A percentile compares a stretch with the other conserved stretches of the same genome.
Conservation (phyloP, 495 filamentous ascomycete species). For the Hypoxylon fragiforme region DNA sequence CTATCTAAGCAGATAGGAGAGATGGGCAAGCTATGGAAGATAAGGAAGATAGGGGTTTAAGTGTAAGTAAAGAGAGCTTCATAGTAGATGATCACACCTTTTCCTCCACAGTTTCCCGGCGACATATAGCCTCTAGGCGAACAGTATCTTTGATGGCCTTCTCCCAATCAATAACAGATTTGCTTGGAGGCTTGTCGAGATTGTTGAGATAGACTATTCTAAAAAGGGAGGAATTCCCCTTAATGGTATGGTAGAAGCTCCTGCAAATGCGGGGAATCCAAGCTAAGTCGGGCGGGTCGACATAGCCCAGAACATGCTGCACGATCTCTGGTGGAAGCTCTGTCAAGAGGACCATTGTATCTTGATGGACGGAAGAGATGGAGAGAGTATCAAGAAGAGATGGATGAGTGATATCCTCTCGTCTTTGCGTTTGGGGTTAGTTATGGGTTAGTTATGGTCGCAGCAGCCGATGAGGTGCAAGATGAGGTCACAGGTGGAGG, state of each 20-base stretch:
- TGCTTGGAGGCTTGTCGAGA: slow-evolving; percentile 41
- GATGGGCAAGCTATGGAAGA: background rate
- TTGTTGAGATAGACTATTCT: slow-evolving; percentile 55
- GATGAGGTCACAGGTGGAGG: slow-evolving; percentile 15
- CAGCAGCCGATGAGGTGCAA: background rate
- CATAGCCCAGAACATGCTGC: slow-evolving; percentile 55
- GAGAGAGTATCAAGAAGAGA: too few relatives aligned
- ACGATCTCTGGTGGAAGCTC: slow-evolving; percentile 62
- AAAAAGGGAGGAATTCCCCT: slow-evolving; percentile 54
- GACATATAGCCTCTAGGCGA: slow-evolving; percentile 49
- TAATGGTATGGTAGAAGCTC: slow-evolving; percentile 50
- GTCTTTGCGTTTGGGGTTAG: too few relatives aligned
- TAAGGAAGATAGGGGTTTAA: background rate
- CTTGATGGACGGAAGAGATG: background rate
- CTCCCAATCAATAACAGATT: slow-evolving; percentile 52
- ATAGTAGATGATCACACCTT: slow-evolving; percentile 43
- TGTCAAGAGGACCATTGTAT: slow-evolving; percentile 38
- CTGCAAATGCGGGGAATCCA: slow-evolving; percentile 52
- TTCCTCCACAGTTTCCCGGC: slow-evolving; percentile 27
- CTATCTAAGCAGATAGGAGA: background rate
- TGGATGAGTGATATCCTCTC: too few relatives aligned
- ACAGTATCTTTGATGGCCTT: slow-evolving; percentile 51
- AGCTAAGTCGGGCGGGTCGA: slow-evolving; percentile 57
- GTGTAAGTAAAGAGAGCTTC: slow-evolving; percentile 39
- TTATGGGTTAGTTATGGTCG: too few relatives aligned